Evolutionary conservation across 176 grass and related monocot genomes (phyloP).

Genomic region (Stipa capillata): DNA sequence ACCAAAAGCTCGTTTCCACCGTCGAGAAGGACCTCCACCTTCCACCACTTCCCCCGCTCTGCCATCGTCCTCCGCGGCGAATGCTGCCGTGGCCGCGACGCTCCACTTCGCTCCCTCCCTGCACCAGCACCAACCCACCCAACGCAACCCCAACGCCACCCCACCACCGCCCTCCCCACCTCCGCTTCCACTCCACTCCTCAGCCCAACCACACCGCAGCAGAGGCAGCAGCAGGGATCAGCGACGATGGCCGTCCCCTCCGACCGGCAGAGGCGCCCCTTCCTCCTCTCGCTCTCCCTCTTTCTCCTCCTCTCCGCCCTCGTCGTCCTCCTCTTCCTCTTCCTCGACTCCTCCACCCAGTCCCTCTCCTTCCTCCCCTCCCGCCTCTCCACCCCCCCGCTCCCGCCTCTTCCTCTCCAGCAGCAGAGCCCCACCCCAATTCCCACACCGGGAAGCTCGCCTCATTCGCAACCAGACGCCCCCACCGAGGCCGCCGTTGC

Average conservation of each 20-base stretch:
- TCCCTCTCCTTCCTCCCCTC: slow-evolving; percentile 20
- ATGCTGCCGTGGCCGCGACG: slow-evolving; percentile 5
- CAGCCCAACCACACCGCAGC: neutral
- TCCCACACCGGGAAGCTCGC: neutral
- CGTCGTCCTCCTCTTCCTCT: slow-evolving; percentile 32
- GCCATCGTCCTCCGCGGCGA: neutral
- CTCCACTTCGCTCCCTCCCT: neutral
- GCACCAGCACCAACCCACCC: neutral
- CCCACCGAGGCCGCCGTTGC: neutral
- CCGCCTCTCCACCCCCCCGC: neutral
- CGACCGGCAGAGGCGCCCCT: slow-evolving; percentile 33
- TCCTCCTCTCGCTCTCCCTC: slow-evolving; percentile 38
- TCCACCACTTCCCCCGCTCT: neutral
- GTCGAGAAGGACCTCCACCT: neutral
- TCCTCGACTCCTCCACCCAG: slow-evolving; percentile 13
- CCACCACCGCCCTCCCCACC: neutral
- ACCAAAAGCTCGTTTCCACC: neutral
- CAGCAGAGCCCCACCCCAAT: neutral
- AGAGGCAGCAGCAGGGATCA: neutral
- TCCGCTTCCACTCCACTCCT: neutral
- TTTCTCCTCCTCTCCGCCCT: slow-evolving; percentile 38
- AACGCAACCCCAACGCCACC: neutral
- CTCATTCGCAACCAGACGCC: neutral
- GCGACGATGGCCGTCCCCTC: slow-evolving; percentile 30
- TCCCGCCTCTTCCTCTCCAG: neutral